Conservation (phyloP, 805 yeast genomes). For the Zygoascus biomembranicola region DNA sequence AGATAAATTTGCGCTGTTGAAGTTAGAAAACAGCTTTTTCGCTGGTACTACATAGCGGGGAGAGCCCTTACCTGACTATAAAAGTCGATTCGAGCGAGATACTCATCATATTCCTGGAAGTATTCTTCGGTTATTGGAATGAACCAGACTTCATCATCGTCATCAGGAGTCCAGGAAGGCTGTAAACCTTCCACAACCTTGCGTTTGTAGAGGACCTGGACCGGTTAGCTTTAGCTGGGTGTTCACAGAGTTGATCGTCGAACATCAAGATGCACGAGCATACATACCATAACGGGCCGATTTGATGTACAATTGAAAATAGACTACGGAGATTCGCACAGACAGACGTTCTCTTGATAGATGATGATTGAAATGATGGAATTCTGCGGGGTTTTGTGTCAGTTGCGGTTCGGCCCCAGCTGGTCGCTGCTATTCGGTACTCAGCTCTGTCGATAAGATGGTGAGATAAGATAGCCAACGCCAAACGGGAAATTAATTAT, state of each 20-base stretch:
- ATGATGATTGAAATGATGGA: too few relatives aligned
- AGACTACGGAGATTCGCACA: too few relatives aligned
- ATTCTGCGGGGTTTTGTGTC: too few relatives aligned
- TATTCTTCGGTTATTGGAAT: conserved; percentile 86
- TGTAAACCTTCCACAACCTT: conserved; percentile 26
- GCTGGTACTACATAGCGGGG: neutral
- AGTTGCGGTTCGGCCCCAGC: too few relatives aligned
- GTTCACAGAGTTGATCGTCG: neutral
- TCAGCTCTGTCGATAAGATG: neutral
- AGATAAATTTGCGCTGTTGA: conserved; percentile 61
- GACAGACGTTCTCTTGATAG: too few relatives aligned
- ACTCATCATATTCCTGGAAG: conserved; percentile 71
- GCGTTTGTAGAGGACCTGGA: conserved; percentile 32
- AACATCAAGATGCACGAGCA: neutral
- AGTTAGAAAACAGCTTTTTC: neutral
- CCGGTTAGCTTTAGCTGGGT: neutral
- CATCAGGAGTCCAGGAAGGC: conserved; percentile 15
- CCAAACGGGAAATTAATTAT: neutral
- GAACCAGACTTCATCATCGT: conserved; percentile 60
- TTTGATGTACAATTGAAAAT: too few relatives aligned
- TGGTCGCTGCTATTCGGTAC: neutral
- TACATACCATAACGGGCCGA: neutral
- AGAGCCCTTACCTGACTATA: conserved; percentile 25
- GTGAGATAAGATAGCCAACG: neutral
- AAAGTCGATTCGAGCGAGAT: conserved; percentile 40